Conservation (phyloP, 768 basidiomycete species). For the Chalciporus piperatus region DNA sequence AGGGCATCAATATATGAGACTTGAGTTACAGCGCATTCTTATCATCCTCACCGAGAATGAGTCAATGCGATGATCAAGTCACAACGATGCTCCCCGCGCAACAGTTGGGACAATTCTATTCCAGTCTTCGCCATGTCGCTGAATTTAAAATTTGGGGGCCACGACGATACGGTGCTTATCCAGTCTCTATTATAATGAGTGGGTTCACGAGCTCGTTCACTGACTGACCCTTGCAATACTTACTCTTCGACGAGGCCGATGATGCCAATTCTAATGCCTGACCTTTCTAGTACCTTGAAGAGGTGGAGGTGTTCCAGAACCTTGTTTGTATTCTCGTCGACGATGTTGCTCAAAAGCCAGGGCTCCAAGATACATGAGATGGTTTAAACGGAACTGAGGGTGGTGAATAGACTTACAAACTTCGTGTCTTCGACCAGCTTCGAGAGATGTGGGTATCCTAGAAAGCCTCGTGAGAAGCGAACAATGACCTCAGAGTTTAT, state of each 20-base stretch:
- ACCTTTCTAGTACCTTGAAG: slow-evolving; percentile 65
- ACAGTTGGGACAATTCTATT: slow-evolving; percentile 62
- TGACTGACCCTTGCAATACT: slow-evolving; percentile 6
- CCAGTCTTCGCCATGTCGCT: slow-evolving; percentile 73
- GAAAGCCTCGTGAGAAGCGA: background rate
- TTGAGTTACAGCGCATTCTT: background rate
- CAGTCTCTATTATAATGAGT: slow-evolving; percentile 63
- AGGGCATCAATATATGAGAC: slow-evolving; percentile 6
- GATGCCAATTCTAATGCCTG: slow-evolving; percentile 70
- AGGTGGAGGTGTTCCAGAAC: slow-evolving; percentile 62
- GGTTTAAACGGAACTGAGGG: background rate
- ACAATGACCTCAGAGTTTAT: background rate
- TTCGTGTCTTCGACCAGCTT: slow-evolving; percentile 68
- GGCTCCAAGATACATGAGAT: slow-evolving; percentile 46
- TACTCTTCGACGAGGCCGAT: slow-evolving; percentile 89
- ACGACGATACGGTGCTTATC: slow-evolving; percentile 84
- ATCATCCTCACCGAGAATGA: slow-evolving; percentile 58
- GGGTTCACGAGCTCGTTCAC: background rate
- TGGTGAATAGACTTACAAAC: slow-evolving; percentile 52
- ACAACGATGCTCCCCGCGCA: slow-evolving; percentile 71
- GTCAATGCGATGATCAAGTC: slow-evolving; percentile 86
- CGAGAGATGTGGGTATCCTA: slow-evolving; percentile 63
- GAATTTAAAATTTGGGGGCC: slow-evolving; percentile 79
- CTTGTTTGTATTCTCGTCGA: slow-evolving; percentile 60
- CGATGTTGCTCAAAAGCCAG: slow-evolving; percentile 88